Percentiles rank a stretch among this genome's conserved stretches.
Conservation (phyloP, 176 grass and related monocot genomes). For the Panicum miliaceum region DNA sequence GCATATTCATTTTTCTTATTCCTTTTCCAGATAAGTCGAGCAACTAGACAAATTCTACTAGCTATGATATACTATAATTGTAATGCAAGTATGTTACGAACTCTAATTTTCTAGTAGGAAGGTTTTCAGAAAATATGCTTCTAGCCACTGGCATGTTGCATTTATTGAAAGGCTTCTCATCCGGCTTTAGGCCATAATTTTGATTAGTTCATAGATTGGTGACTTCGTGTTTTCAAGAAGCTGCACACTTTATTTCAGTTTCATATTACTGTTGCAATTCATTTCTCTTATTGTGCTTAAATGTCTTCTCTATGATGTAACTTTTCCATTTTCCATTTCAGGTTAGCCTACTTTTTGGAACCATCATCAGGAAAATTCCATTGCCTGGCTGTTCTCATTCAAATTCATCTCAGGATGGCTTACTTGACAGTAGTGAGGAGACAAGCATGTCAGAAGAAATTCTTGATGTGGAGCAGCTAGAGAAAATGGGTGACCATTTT, state of each 20-base stretch:
- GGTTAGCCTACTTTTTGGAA: constrained; percentile 97
- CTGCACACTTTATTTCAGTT: constrained; percentile 15
- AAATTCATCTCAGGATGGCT: constrained; percentile 50
- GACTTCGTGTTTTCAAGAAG: constrained; percentile 19
- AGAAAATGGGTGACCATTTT: constrained; percentile 90
- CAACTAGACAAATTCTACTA: background rate
- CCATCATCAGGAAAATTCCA: constrained; percentile 92
- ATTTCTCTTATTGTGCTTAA: background rate
- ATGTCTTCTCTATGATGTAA: constrained; percentile 13
- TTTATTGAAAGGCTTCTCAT: constrained; percentile 16
- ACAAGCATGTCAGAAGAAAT: constrained; percentile 46
- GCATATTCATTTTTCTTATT: background rate
- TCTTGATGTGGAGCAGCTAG: constrained; percentile 83
- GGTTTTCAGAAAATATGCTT: constrained; percentile 23
- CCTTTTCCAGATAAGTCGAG: constrained; percentile 4
- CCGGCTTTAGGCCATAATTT: constrained; percentile 1
- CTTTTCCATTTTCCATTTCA: constrained; percentile 48
- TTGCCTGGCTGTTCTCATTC: constrained; percentile 75
- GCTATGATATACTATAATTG: background rate
- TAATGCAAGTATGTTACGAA: background rate
- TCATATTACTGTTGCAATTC: constrained; percentile 1
- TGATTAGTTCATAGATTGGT: background rate
- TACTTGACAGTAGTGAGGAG: constrained; percentile 39
- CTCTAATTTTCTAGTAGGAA: constrained; percentile 5
- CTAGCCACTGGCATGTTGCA: constrained; percentile 20